Conservation (phyloP, 139 green algal genomes). For the Auxenochlorella protothecoides region DNA sequence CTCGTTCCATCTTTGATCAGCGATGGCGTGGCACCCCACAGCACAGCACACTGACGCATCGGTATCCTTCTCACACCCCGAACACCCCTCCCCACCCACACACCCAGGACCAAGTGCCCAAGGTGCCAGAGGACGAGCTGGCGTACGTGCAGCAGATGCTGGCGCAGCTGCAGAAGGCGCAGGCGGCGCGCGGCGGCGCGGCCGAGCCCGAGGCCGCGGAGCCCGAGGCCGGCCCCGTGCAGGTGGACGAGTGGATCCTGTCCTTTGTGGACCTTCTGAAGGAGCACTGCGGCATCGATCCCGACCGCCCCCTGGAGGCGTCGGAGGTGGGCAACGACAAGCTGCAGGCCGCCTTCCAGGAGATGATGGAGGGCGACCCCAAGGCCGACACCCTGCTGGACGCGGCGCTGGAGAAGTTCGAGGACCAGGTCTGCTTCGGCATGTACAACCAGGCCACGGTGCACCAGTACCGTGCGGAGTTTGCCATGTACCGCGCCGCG, state of each 20-base stretch:
- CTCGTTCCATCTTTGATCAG: not conserved
- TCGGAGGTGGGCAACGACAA: conserved; percentile 43
- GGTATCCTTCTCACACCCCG: too few species aligned
- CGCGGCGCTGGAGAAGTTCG: conserved; percentile 67
- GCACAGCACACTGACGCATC: too few species aligned
- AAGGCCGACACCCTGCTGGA: conserved; percentile 63
- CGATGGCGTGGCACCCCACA: too few species aligned
- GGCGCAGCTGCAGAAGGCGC: conserved; percentile 22
- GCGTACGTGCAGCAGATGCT: conserved; percentile 35
- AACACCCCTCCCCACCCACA: too few species aligned
- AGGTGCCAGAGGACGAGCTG: conserved; percentile 44
- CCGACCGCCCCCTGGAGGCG: conserved; percentile 65
- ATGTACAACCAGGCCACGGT: conserved; percentile 28
- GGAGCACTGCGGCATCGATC: conserved; percentile 54
- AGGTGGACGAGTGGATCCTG: conserved; percentile 83
- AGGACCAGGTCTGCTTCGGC: conserved; percentile 21
- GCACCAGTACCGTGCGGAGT: conserved; percentile 13
- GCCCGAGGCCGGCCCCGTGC: conserved; percentile 13
- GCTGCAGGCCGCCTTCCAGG: conserved; percentile 18
- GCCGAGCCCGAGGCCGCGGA: conserved; percentile 5
- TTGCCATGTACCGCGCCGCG: conserved; percentile 17
- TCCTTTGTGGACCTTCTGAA: conserved; percentile 80
- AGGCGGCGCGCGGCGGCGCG: conserved; percentile 10
- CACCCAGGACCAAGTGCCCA: conserved; percentile 46
- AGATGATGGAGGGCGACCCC: conserved; percentile 26